Base-by-base conservation (phyloP, 176 grass and related monocot genomes). In the Rhynchospora pubera region DNA sequence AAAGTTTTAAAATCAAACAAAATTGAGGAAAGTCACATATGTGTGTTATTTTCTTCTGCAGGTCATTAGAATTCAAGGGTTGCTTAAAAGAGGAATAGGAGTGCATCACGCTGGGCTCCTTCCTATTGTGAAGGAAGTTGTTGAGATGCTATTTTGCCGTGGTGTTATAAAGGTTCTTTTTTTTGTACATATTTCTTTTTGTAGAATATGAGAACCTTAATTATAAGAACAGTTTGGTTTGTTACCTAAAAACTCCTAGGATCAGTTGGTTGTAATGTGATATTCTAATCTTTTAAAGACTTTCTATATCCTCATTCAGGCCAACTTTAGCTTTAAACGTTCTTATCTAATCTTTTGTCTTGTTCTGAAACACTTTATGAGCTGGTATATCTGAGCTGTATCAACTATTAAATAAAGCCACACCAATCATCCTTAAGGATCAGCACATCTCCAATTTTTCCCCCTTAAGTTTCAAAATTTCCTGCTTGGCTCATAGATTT, bases 121-220 rank as follows among this genome's bases (percentile, higher is more conserved):
- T 90, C 95, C 95, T 81, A 97, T 97, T 69, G 92, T 94, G 43
- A 97, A 97, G 85, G 92, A 97, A 97, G 95, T 97, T 60, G 95
- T 97, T 71, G 95, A 97, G 79, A 97, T 97, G 95, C 90, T 97
- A 21, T 97, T 97, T 85, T 97, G 95, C 84, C 90, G 87, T 74
- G 95, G 95, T 19, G 90, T 94, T 47, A 94, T 97, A 60, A 97
- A 97, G 95, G 94, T 97, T 92, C 34, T 39, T 39, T 39, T n/a
- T 39, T 39, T 39, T 39, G 34, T 39, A 5, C 34, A 39, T 39
- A 2, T 39, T 39, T 5, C 34, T 39, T 69, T 80, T 84, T 80
- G 46, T 84, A 52, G 47, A 45, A 21, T 78, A 52, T n/a, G 47
- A 80, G 56, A 62, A 77, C 82, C 53, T 85, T 84, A 82, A 59